Conservation (phyloP, 495 filamentous ascomycete genomes). For the Tuber microsphaerosporum region DNA sequence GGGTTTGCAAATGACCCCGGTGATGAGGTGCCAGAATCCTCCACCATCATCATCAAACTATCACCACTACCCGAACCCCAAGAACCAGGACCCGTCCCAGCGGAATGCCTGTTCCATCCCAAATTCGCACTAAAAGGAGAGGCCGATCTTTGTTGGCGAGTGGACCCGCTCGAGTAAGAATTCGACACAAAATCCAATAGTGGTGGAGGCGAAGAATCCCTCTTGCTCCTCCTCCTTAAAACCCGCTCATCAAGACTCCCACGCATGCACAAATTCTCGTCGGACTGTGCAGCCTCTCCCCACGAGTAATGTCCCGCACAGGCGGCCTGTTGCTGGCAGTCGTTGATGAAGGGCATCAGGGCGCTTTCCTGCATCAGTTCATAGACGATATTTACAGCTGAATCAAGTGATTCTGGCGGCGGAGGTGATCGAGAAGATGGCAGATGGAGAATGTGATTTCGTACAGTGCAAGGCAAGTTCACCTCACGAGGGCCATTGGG, state of each 20-base stretch:
- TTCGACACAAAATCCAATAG: slow-evolving; percentile 40
- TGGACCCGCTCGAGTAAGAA: slow-evolving; percentile 39
- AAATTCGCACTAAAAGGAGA: slow-evolving; percentile 38
- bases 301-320: slow-evolving; percentile 39
- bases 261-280: slow-evolving; percentile 41
- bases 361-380: slow-evolving; percentile 98
- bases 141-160: slow-evolving; percentile 27
- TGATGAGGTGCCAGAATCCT: slow-evolving; percentile 48
- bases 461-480: slow-evolving; percentile 80
- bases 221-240: slow-evolving; percentile 36
- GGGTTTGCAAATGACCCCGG: slow-evolving; percentile 53
- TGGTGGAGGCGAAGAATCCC: slow-evolving; percentile 34
- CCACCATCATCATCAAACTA: slow-evolving; percentile 44
- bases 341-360: slow-evolving; percentile 71
- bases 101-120: slow-evolving; percentile 30
- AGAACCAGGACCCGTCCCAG: slow-evolving; percentile 16
- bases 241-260: slow-evolving; percentile 43
- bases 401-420: slow-evolving; percentile 66
- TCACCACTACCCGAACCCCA: slow-evolving; percentile 48
- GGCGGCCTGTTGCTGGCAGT: slow-evolving; percentile 42
- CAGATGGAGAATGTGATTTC: slow-evolving; percentile 67
- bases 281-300: slow-evolving; percentile 37
- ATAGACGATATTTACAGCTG: slow-evolving; percentile 85
- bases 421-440: slow-evolving; percentile 60
- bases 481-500: slow-evolving; percentile 81